Base-by-base conservation (phyloP, 305 asterid genomes). In the Stenogyne calaminthoides region DNA sequence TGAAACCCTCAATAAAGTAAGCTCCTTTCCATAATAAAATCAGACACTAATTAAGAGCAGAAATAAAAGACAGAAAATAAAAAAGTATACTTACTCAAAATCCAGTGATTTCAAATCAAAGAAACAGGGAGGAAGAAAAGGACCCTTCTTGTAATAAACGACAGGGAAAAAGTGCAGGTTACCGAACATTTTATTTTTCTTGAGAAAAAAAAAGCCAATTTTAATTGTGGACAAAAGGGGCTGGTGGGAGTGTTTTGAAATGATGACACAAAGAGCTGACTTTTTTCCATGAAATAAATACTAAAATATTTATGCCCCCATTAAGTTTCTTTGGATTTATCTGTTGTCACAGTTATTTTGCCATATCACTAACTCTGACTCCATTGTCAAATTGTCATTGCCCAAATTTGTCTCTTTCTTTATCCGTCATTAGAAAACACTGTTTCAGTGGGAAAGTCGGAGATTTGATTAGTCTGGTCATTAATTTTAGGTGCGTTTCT, bases 221-320 rank as follows among this genome's bases (percentile, higher is more conserved):
- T 64, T 61, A 5, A 25, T 40, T 77, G 39, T 14, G 68, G 85
- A 74, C 80, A 81, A 81, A 75, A 69, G 47, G 52, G 69, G 69
- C 81, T 71, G 82, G 86, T 79, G 84, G 58, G 84, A 72, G 79
- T 70, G 71, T 57, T 80, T 83, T 84, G 88, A 88, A 86, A 88
- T 80, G 76, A 84, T 78, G 87, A 75, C 80, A 80, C 72, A 63
- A 29, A 80, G 89, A 65, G 88, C 91, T 88, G 94, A 88, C 94
- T 86, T 88, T 84, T 64, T 77, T 12, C 11, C 0, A 0, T 18
- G 56, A 42, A 42, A 56, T n/a, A 63, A 62, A 49, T 62, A 78
- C 63, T 71, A 67, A 29, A 39, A 68, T 49, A 67, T 29, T 56
- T 10, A 54, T 66, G 36, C 29, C 47, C 73, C n/a, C 67, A 65